Evolutionary conservation across 2,329 filamentous ascomycete species (phyloP), one percentile per base, ranked within the genome.

Genomic region (Stachybotrys elegans): DNA sequence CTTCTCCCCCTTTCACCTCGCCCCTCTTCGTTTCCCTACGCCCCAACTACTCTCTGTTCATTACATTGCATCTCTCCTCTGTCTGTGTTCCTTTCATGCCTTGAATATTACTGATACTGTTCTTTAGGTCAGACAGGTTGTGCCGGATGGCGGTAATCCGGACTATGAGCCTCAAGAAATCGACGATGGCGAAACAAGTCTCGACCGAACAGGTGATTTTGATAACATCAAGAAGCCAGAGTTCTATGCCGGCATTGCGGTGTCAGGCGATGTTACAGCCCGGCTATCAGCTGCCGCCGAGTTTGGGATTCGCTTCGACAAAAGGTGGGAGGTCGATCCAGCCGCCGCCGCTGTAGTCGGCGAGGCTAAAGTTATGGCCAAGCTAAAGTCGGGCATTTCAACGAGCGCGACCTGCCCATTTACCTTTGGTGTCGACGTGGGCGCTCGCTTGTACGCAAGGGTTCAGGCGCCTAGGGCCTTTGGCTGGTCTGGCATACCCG

Each of bases 241-340:
- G 12, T 54, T 56, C 45, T 52, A 57, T 23, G 48, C 47, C 14
- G 51, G 51, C 16, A 51, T 56, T 44, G 23, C 32, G 2, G 53
- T 41, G 21, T 39, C 27, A 8, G 46, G 51, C 19, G 46, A 55
- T 20, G 38, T 55, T 23, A 51, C 43, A 23, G 40, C 43, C 49
- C 46, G 19, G 8, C 19, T 35, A 16, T 9, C n/a, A 16, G 31
- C 31, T 9, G 31, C 31, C 6, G 8, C n/a, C 6, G 31, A 35
- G n/a, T 35, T 35, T 35, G 31, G 31, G 8, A 17, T 35, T 17
- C 3, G 20, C 22, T 38, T 38, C 20, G 35, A 4, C n/a, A n/a
- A 38, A 6, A 38, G 35, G 20, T 38, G 35, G 35, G 20, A 38
- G 12, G 35, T 38, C 20, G 16, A 19, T 12, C n/a, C n/a, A 12